phyloP scores from a whole-genome alignment of 2,329 filamentous ascomycete species.

The Colletotrichum scovillei region DNA sequence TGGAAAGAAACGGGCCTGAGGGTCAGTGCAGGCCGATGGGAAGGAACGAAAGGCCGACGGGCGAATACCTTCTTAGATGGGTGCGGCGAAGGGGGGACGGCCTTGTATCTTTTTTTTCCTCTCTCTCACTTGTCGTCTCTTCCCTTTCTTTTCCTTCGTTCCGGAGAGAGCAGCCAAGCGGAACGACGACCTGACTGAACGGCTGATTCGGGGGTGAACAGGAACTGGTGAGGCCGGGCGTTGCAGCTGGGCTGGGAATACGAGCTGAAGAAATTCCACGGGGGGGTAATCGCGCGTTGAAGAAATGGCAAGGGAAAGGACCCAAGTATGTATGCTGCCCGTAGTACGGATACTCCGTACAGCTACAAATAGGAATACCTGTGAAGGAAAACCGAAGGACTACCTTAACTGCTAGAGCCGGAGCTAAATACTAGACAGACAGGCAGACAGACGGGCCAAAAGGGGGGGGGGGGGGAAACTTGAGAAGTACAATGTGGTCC shows the following conservation, averaged over 20 bases:
- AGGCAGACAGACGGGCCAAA: background rate
- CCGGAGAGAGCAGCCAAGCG: background rate
- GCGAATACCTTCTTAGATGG: background rate
- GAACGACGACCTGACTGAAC: background rate
- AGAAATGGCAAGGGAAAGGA: conserved; percentile 1
- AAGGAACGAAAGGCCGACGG: background rate
- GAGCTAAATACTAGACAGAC: background rate
- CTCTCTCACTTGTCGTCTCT: background rate
- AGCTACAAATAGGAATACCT: background rate
- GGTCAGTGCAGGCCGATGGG: background rate
- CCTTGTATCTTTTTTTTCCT: background rate
- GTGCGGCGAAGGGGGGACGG: background rate
- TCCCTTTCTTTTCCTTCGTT: background rate
- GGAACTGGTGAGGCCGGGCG: background rate
- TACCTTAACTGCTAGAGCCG: background rate
- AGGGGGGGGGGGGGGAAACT: background rate
- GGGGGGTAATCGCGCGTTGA: conserved; percentile 15
- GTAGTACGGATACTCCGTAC: background rate
- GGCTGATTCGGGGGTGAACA: background rate
- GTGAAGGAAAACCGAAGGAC: too few species aligned
- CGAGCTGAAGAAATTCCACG: conserved; percentile 36
- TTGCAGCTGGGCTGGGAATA: conserved; percentile 24
- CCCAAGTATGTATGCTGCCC: background rate
- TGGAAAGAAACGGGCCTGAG: background rate
- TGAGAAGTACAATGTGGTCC: background rate